Evolutionary conservation across 2,329 filamentous ascomycete species (phyloP), one percentile per base, ranked within the genome.

Genomic region (Diaporthe caulivora): DNA sequence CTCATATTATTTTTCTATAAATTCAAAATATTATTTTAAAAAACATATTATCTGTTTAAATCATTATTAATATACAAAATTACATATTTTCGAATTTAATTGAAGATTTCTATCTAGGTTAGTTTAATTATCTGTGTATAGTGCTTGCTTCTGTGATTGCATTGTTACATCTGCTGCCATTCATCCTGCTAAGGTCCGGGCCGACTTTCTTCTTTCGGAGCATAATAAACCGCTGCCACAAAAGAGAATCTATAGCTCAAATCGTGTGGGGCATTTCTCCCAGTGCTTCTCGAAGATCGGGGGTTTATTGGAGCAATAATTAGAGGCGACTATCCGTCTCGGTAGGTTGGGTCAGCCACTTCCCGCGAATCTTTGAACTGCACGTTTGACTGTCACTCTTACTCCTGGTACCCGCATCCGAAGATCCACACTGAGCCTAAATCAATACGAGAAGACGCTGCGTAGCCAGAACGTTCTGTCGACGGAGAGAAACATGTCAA

Each of bases 261-360:
- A 7, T n/a, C 49, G 44, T 34, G 18, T 51, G 29, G 26, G 60
- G 26, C 4, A 51, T 3, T 51, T 2, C 13, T 65, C 5, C 34
- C 9, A 9, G 34, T 34, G 42, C 21, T 49, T 51, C 42, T 49
- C 34, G 11, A 8, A 49, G 42, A 26, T 26, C 62, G n/a, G n/a
- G n/a, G n/a, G n/a, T 65, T 31, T 34, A 65, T 65, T 65, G 44
- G 62, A 51, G 62, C 62, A 26, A 65, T 37, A 51, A 65, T 65
- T 6, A 6, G 3, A 51, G 44, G 15, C 15, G 6, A 24, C 18
- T 49, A 29, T 18, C 62, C 62, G 31, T 24, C 26, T 24, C 26
- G 11, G 17, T 62, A 5, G 26, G 26, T 34, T 34, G 60, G 21
- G 29, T 10, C 44, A 31, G 4, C 11, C 21, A 1, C 6, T 3